These are phyloP conservation scores for Cladosporium sp. DNA, from an alignment of 2,329 filamentous ascomycete species.

Conservation along the genomic window DNA sequence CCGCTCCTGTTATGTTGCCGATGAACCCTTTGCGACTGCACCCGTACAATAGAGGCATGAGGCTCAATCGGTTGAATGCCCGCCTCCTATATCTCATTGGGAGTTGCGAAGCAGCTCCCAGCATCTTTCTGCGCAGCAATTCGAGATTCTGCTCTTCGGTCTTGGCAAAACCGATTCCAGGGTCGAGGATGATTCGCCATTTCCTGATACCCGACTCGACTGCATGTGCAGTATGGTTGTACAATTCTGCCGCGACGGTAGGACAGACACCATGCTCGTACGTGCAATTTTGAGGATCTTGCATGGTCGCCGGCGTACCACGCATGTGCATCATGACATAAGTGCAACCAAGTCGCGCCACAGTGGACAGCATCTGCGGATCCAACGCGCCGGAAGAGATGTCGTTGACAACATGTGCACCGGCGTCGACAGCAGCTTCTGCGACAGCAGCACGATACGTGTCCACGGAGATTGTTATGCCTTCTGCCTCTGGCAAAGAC, in stretches of 20 bases:
- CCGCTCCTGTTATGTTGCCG: slow-evolving; percentile 72
- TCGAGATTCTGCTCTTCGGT: slow-evolving; percentile 74
- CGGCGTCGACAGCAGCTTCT: slow-evolving; percentile 67
- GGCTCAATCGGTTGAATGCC: too few relatives aligned
- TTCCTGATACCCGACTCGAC: slow-evolving; percentile 75
- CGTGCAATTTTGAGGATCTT: slow-evolving; percentile 45
- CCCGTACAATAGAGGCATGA: slow-evolving; percentile 83
- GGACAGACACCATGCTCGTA: slow-evolving; percentile 66
- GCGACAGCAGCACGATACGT: slow-evolving; percentile 88
- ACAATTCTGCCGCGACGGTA: slow-evolving; percentile 64
- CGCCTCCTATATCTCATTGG: too few relatives aligned
- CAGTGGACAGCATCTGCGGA: slow-evolving; percentile 72
- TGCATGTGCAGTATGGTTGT: slow-evolving; percentile 67
- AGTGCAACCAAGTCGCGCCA: slow-evolving; percentile 72
- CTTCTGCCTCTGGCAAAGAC: slow-evolving; percentile 56
- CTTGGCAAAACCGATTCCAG: slow-evolving; percentile 93
- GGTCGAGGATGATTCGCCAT: slow-evolving; percentile 94
- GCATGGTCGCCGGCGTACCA: slow-evolving; percentile 81
- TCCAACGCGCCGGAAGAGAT: slow-evolving; percentile 81
- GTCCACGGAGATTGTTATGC: slow-evolving; percentile 79
- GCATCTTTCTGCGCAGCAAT: slow-evolving; percentile 48
- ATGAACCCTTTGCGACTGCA: slow-evolving; percentile 88
- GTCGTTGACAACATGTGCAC: slow-evolving; percentile 93
- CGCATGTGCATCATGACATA: slow-evolving; percentile 92
- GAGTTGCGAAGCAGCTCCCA: too few relatives aligned